Conservation (phyloP, 2,329 filamentous ascomycete genomes). For the Arthrobotrys pseudoclavata region DNA sequence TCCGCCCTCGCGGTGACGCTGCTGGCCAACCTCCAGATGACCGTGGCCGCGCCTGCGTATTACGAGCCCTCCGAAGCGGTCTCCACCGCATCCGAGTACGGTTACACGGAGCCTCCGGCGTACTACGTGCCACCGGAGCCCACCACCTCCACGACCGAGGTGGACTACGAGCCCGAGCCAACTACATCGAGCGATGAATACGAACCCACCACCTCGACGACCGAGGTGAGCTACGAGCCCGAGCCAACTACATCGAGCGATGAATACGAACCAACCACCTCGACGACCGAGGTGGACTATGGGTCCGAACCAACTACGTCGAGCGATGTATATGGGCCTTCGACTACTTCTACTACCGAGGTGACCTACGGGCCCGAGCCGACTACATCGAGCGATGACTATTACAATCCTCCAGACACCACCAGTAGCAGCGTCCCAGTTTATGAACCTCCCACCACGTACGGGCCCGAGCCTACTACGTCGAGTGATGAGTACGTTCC, state of each 20-base stretch:
- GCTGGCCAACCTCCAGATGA: constrained; percentile 19
- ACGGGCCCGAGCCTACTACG: constrained; percentile 16
- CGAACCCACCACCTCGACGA: constrained; percentile 8
- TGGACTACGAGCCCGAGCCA: constrained; percentile 1
- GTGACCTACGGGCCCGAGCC: constrained; percentile 7
- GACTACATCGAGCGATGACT: constrained; percentile 13
- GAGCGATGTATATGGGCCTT: background rate
- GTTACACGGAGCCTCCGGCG: constrained; percentile 12
- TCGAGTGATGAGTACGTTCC: constrained; percentile 13
- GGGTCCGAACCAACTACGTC: constrained; percentile 8
- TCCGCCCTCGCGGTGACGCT: constrained; percentile 26
- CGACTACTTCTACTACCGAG: too few species aligned
- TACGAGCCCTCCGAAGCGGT: constrained; percentile 5
- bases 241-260: constrained; percentile 14
- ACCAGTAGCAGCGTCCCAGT: constrained; percentile 5
- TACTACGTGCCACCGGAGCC: constrained; percentile 14
- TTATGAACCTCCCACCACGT: constrained; percentile 16
- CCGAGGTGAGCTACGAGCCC: background rate
- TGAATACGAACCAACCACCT: background rate
- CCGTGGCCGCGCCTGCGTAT: constrained; percentile 37
- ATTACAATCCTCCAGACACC: constrained; percentile 35
- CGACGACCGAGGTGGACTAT: too few species aligned
- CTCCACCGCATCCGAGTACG: constrained; percentile 17
- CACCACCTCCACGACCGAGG: constrained; percentile 1
- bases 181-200: constrained; percentile 24